phyloP scores from a whole-genome alignment of 2,329 filamentous ascomycete species.

The Phaeophleospora eucalypticola region DNA sequence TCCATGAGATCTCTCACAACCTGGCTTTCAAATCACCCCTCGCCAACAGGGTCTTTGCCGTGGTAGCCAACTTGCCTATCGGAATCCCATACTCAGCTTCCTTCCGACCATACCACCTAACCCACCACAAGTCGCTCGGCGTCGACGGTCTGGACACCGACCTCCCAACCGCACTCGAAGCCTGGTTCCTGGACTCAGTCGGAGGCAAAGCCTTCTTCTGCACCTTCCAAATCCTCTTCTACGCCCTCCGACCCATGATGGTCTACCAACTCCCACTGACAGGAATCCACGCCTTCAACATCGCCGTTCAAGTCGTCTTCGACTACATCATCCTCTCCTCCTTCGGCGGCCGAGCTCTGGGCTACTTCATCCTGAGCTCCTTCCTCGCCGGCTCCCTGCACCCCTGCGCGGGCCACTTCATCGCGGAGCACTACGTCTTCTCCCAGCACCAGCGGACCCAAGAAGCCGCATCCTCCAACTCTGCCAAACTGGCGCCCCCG shows the following conservation, averaged over 20 bases:
- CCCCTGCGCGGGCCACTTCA: conserved; percentile 94
- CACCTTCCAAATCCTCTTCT: conserved; percentile 99
- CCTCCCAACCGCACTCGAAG: conserved; percentile 86
- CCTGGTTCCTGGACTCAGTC: conserved; percentile 87
- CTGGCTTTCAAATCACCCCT: conserved; percentile 79
- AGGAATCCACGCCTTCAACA: conserved; percentile 76
- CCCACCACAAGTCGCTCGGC: conserved; percentile 96
- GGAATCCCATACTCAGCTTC: conserved; percentile 93
- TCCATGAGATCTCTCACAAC: conserved; percentile 98
- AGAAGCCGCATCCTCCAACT: conserved; percentile 36
- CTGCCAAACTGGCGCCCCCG: conserved; percentile 50
- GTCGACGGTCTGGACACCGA: conserved; percentile 96
- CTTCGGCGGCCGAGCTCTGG: conserved; percentile 61
- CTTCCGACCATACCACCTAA: conserved; percentile 95
- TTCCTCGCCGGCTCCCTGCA: conserved; percentile 93
- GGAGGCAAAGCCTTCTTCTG: conserved; percentile 97
- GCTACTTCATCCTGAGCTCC: conserved; percentile 81
- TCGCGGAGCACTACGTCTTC: conserved; percentile 77
- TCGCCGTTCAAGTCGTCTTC: conserved; percentile 71
- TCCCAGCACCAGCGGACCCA: conserved; percentile 49
- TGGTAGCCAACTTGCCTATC: conserved; percentile 93
- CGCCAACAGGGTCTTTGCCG: conserved; percentile 80
- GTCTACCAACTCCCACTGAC: conserved; percentile 88
- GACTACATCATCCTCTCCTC: conserved; percentile 64
- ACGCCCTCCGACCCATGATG: conserved; percentile 92